Evolutionary conservation across 179 eudicot genomes (phyloP), one percentile per base, ranked within the genome.

Genomic region (Spergularia azorica): DNA sequence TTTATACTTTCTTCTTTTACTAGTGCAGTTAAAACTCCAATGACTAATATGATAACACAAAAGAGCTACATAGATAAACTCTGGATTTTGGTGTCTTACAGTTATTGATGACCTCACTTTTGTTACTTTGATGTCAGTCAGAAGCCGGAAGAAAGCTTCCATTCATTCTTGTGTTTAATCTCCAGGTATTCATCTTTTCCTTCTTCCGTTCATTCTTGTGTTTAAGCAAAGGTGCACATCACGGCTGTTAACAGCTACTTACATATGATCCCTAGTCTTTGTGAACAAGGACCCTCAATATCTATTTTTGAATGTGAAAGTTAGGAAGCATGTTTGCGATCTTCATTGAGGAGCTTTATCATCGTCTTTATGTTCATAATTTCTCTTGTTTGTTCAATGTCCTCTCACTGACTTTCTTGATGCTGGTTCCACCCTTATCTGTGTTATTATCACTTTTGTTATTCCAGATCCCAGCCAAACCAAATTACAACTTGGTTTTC

Each of bases 401-500:
- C 26, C 15, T 78, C 57, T 63, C 46, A 20, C 54, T 43, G 46
- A 26, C 52, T 48, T 64, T n/a, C 64, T 9, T 43, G 20, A 62
- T 51, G 16, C 48, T 63, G 36, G 26, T 56, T 61, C 21, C 43
- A 56, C n/a, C 21, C 43, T 67, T 72, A 50, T 9, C 64, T 69
- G 62, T 68, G 54, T 57, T 32, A 68, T 76, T n/a, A 60, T 74
- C 76, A 32, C 72, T 62, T 69, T 52, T 74, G 36, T 59, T 82
- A 60, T 64, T 70, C 17, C 85, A 95, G 99, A 90, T 95, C 77
- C 99, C 99, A 60, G 90, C 98, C 75, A 93, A 66, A 79, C 99
- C 99, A 18, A 90, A 95, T 87, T 95, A 95, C 88, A 91, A 89
- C 85, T 72, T 95, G 88, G 96, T 93, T 82, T 90, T 95, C 76